Base-by-base conservation (phyloP, 129 eudicot genomes). In the Calendula officinalis region DNA sequence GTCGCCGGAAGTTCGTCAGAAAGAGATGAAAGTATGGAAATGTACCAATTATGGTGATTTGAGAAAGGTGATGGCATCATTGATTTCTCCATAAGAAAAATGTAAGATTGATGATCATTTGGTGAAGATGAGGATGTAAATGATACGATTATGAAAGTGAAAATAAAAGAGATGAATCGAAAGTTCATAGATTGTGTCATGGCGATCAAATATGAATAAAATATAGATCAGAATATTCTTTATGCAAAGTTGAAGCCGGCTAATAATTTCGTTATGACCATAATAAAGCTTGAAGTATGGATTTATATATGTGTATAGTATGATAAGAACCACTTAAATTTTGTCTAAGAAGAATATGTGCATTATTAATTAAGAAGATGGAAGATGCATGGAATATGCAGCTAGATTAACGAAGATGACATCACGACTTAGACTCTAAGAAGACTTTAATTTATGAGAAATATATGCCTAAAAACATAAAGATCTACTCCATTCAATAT, bases 41-140 rank as follows among this genome's bases (percentile, higher is more conserved):
- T 61, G 66, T 82, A 78, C 88, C 88, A 82, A 13, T 40, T 62
- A 42, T 78, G 81, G 60, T 71, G 88, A 59, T 54, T 30, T 12
- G 78, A 12, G 33, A 61, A 82, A 30, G 76, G 75, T 16, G 80
- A 43, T 56, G 81, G 87, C 81, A 74, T 78, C 53, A 61, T 38
- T 16, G 78, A 78, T 63, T 78, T 78, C 73, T 78, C 83, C 83
- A 82, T 74, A 34, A 66, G 83, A 69, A 82, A 51, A 38, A 82
- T 74, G 72, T 78, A 82, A 44, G 87, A 44, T 65, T 5, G 68
- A 60, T 55, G 46, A 36, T 55, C 75, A 76, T 67, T 35, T 17
- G 47, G 48, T 48, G 76, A 56, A 66, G 85, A 62, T 44, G 72
- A 60, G 14, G 62, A 7, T 2, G 33, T n/a, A 41, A 76, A 33